These are phyloP conservation scores for Pseudogymnoascus sp. DNA, from an alignment of 2,329 filamentous ascomycete species.

Conservation along the genomic window DNA sequence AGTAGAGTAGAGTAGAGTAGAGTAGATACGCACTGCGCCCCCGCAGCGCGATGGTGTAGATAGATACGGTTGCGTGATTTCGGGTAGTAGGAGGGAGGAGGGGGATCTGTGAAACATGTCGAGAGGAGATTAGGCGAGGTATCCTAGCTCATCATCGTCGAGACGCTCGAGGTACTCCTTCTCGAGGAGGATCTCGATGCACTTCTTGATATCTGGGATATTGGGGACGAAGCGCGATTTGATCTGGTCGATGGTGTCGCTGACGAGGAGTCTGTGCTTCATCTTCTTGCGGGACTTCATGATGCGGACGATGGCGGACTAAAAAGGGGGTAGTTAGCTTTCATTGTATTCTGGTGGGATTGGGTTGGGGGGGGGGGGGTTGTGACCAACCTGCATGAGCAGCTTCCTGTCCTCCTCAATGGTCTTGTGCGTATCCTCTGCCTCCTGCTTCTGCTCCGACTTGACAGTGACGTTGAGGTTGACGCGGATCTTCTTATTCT, in stretches of 20 bases:
- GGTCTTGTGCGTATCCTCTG: slow-evolving; percentile 96
- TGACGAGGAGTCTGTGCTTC: slow-evolving; percentile 92
- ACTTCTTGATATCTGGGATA: slow-evolving; percentile 96
- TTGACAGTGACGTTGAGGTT: slow-evolving; percentile 94
- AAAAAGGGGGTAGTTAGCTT: slow-evolving; percentile 20
- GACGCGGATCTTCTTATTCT: slow-evolving; percentile 95
- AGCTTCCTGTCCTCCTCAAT: slow-evolving; percentile 98
- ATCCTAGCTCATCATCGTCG: slow-evolving; percentile 89
- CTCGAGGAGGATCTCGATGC: slow-evolving; percentile 95
- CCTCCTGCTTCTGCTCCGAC: slow-evolving; percentile 91
- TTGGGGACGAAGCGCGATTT: slow-evolving; percentile 87
- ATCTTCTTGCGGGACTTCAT: slow-evolving; percentile 99
- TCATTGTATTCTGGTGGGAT: background rate
- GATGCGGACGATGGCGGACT: slow-evolving; percentile 98
- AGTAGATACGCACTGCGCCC: background rate
- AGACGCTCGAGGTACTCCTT: slow-evolving; percentile 97
- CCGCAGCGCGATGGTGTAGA: background rate
- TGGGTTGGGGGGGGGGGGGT: slow-evolving; percentile 8
- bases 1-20: background rate
- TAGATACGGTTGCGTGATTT: background rate
- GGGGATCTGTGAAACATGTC: no score
- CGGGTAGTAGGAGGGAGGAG: background rate
- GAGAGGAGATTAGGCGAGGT: slow-evolving; percentile 90
- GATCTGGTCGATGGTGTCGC: slow-evolving; percentile 94
- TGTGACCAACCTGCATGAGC: slow-evolving; percentile 74